A percentile compares a stretch with the other conserved stretches of the same genome.
Conservation (phyloP, 768 basidiomycete genomes). For the Macrocybe gigantea region DNA sequence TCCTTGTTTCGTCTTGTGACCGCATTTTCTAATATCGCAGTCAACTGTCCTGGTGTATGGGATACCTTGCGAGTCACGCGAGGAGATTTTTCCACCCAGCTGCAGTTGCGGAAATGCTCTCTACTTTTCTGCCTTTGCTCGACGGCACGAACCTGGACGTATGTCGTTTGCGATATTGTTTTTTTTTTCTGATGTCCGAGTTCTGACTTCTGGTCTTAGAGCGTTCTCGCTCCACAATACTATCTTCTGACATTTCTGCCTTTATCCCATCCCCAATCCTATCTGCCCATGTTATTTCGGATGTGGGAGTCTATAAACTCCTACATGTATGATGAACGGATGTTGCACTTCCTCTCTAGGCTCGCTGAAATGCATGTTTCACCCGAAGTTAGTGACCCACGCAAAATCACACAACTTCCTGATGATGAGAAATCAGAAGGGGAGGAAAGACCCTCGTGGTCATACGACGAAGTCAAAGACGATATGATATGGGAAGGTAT, state of each 20-base stretch:
- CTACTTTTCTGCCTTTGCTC: constrained; percentile 74
- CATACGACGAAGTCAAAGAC: constrained; percentile 32
- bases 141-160: constrained; percentile 74
- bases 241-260: constrained; percentile 86
- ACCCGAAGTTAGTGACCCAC: constrained; percentile 71
- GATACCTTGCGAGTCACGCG: constrained; percentile 57
- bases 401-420: constrained; percentile 55
- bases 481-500: constrained; percentile 60
- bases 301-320: constrained; percentile 88
- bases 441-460: constrained; percentile 55
- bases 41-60: constrained; percentile 75
- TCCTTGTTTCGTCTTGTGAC: constrained; percentile 2
- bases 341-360: constrained; percentile 76
- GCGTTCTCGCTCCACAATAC: constrained; percentile 75
- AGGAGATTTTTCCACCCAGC: constrained; percentile 88
- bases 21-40: constrained; percentile 23
- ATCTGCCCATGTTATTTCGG: constrained; percentile 78
- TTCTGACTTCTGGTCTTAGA: constrained; percentile 31
- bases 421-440: constrained; percentile 64
- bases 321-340: constrained; percentile 85
- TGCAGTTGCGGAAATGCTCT: constrained; percentile 82
- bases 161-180: constrained; percentile 19
- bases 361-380: constrained; percentile 79
- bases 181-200: not conserved
- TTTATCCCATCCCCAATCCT: constrained; percentile 76